Evolutionary conservation across 2,329 filamentous ascomycete genomes (phyloP).

Genomic region (Stagonosporopsis chrysanthemi): DNA sequence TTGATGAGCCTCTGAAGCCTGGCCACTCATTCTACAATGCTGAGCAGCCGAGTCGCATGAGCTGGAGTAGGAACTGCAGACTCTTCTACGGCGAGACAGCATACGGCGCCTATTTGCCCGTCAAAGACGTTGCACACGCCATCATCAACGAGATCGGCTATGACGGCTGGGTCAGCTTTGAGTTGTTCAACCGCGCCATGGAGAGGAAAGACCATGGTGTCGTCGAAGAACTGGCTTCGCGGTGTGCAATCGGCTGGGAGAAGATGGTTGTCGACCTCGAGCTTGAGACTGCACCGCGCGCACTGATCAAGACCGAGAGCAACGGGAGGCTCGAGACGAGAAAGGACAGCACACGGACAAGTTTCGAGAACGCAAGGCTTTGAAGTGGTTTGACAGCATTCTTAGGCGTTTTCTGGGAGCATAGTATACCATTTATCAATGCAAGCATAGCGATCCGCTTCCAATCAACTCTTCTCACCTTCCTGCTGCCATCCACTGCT

Average conservation of each 20-base stretch:
- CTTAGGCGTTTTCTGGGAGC: slow-evolving; percentile 3
- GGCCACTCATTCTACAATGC: slow-evolving; percentile 66
- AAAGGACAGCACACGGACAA: slow-evolving; percentile 24
- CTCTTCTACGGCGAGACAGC: slow-evolving; percentile 71
- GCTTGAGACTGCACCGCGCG: slow-evolving; percentile 21
- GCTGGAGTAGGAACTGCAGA: slow-evolving; percentile 78
- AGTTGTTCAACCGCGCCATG: slow-evolving; percentile 71
- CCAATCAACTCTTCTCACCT: background rate
- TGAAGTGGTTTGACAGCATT: background rate
- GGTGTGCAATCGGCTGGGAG: slow-evolving; percentile 61
- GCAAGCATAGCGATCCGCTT: slow-evolving; percentile 13
- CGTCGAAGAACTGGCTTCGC: slow-evolving; percentile 63
- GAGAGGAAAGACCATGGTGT: slow-evolving; percentile 59
- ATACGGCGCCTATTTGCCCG: slow-evolving; percentile 72
- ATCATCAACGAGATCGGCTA: slow-evolving; percentile 71
- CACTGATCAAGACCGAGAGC: slow-evolving; percentile 1
- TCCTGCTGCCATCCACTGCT: background rate
- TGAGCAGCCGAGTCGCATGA: slow-evolving; percentile 72
- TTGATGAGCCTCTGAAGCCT: slow-evolving; percentile 63
- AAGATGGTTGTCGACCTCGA: slow-evolving; percentile 55
- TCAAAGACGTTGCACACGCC: slow-evolving; percentile 65
- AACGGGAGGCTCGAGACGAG: slow-evolving; percentile 10
- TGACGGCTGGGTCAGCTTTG: slow-evolving; percentile 74
- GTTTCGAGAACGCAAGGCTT: slow-evolving; percentile 16
- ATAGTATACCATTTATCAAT: slow-evolving; percentile 8